These are phyloP conservation scores for Pseudogymnoascus sp. DNA, from an alignment of 2,329 filamentous ascomycete species.

Conservation along the genomic window DNA sequence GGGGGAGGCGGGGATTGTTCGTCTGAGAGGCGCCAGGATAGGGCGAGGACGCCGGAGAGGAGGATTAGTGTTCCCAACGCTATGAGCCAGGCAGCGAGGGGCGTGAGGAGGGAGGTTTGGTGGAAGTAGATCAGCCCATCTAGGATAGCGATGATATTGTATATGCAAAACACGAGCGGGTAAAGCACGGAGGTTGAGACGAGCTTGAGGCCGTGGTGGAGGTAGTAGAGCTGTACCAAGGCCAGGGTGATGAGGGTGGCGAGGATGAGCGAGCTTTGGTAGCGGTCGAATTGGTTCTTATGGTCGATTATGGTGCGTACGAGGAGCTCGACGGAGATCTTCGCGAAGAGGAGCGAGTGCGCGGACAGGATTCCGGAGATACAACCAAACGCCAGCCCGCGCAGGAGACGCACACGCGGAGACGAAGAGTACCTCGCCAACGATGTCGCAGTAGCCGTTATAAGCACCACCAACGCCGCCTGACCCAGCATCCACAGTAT, in stretches of 20 bases:
- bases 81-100: slow-evolving; percentile 71
- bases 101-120: slow-evolving; percentile 71
- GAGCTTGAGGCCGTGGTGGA: slow-evolving; percentile 87
- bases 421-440: slow-evolving; percentile 46
- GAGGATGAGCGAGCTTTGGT: slow-evolving; percentile 90
- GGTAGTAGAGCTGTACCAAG: slow-evolving; percentile 85
- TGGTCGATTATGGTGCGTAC: slow-evolving; percentile 79
- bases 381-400: slow-evolving; percentile 80
- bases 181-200: slow-evolving; percentile 95
- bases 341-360: slow-evolving; percentile 86
- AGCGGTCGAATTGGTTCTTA: slow-evolving; percentile 88
- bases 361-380: slow-evolving; percentile 91
- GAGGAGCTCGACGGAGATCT: slow-evolving; percentile 90
- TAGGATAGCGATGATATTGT: slow-evolving; percentile 97
- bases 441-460: slow-evolving; percentile 56
- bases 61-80: slow-evolving; percentile 80
- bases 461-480: slow-evolving; percentile 59
- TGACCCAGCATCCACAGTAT: slow-evolving; percentile 84
- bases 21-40: slow-evolving; percentile 89
- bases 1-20: slow-evolving; percentile 55
- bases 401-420: slow-evolving; percentile 62
- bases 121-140: slow-evolving; percentile 96
- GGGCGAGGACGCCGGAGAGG: slow-evolving; percentile 76
- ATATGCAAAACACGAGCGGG: slow-evolving; percentile 95
- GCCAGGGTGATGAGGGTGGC: slow-evolving; percentile 73